These are phyloP conservation scores for Astraeus odoratus DNA, from an alignment of 768 basidiomycete species.

Conservation along the genomic window DNA sequence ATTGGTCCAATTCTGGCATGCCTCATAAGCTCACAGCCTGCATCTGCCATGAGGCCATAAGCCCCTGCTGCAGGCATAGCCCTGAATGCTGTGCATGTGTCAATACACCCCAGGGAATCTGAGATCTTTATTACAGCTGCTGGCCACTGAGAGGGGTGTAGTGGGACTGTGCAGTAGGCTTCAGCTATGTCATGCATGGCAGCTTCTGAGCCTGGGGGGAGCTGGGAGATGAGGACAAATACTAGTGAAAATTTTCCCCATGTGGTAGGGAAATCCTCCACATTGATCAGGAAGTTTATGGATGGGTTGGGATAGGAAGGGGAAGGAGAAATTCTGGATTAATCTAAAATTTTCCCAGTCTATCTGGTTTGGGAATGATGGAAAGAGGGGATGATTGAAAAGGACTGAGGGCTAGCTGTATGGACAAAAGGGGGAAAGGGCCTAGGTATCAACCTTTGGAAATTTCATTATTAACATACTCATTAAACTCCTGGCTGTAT, in stretches of 20 bases:
- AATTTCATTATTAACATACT: no score
- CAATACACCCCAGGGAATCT: conserved; percentile 17
- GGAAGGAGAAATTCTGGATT: conserved; percentile 31
- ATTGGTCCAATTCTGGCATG: conserved; percentile 26
- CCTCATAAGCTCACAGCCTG: conserved; percentile 19
- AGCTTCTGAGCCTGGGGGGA: no score
- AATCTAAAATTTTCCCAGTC: no score
- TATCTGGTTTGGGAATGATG: conserved; percentile 32
- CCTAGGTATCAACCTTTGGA: no score
- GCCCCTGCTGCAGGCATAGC: conserved; percentile 16
- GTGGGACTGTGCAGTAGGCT: conserved; percentile 21
- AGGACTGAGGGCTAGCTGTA: conserved; percentile 23
- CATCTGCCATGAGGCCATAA: conserved; percentile 24
- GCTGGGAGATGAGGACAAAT: conserved; percentile 17
- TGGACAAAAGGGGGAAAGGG: no score
- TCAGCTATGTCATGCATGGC: conserved; percentile 22
- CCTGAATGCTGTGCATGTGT: conserved; percentile 25
- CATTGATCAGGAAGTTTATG: conserved; percentile 24
- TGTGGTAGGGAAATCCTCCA: conserved; percentile 31
- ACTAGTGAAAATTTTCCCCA: conserved; percentile 37
- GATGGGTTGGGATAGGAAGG: conserved; percentile 9
- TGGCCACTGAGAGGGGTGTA: conserved; percentile 20
- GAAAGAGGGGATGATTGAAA: conserved; percentile 34
- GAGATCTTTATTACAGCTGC: conserved; percentile 11
- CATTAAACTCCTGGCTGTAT: no score